A percentile compares a stretch with the other conserved stretches of the same genome.
Conservation (phyloP, 2,329 filamentous ascomycete genomes). For the Aspergillus jensenii region DNA sequence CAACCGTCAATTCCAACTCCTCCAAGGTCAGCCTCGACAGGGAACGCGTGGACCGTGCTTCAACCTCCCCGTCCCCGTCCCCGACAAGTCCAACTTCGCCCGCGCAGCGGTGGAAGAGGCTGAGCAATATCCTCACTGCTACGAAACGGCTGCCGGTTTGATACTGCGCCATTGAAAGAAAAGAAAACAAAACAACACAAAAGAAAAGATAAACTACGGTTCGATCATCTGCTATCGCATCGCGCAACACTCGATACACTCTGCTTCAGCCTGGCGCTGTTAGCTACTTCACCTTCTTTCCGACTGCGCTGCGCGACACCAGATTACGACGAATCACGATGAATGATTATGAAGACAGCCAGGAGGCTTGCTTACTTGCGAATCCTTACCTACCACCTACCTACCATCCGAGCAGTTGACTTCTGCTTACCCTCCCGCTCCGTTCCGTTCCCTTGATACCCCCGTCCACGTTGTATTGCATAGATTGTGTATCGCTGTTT, state of each 20-base stretch:
- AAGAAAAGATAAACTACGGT: background rate
- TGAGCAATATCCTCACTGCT: constrained; percentile 33
- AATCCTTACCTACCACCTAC: background rate
- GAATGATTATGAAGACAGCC: constrained; percentile 7
- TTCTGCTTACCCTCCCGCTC: background rate
- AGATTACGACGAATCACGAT: constrained; percentile 3
- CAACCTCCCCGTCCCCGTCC: background rate
- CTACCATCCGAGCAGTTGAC: no score
- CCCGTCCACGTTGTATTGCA: constrained; percentile 6
- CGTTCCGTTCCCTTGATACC: constrained; percentile 9
- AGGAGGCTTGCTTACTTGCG: background rate
- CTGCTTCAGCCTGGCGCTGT: background rate
- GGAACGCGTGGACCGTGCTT: constrained; percentile 21
- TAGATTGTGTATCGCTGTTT: constrained; percentile 10
- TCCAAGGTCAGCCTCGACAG: constrained; percentile 33
- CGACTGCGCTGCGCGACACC: background rate
- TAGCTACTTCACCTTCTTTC: background rate
- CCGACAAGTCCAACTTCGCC: constrained; percentile 22
- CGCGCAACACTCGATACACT: background rate
- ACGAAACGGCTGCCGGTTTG: constrained; percentile 21
- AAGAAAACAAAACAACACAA: background rate
- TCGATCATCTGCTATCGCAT: background rate
- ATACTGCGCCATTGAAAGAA: background rate
- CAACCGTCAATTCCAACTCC: constrained; percentile 38
- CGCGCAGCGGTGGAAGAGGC: constrained; percentile 33